Conservation (phyloP, 495 filamentous ascomycete species). For the Aspergillus ostianus region DNA sequence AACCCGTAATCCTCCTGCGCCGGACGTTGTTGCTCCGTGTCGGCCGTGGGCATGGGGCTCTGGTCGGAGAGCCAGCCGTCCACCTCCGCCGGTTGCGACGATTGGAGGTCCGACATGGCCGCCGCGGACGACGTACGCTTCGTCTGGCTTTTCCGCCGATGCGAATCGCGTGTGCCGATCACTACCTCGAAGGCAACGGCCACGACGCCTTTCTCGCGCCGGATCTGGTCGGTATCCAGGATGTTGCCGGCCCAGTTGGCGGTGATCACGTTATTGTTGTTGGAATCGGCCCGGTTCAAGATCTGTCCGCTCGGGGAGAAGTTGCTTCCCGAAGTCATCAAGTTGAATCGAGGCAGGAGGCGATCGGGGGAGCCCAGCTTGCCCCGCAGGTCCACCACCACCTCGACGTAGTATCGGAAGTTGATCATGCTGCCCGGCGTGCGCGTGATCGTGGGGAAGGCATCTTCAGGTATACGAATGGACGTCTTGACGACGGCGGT, state of each 20-base stretch:
- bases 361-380: slow-evolving; percentile 71
- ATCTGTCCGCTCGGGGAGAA: slow-evolving; percentile 49
- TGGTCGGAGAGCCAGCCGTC: slow-evolving; percentile 31
- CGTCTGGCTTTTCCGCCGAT: slow-evolving; percentile 52
- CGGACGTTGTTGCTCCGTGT: slow-evolving; percentile 31
- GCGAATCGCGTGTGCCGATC: slow-evolving; percentile 83
- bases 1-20: slow-evolving; percentile 39
- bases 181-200: slow-evolving; percentile 79
- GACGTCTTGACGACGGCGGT: slow-evolving; percentile 74
- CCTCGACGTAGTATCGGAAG: slow-evolving; percentile 91
- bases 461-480: slow-evolving; percentile 82
- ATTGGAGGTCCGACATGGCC: slow-evolving; percentile 21
- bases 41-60: slow-evolving; percentile 24
- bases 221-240: slow-evolving; percentile 84
- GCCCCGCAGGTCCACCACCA: slow-evolving; percentile 86
- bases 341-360: slow-evolving; percentile 56
- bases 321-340: slow-evolving; percentile 48
- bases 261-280: slow-evolving; percentile 35
- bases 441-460: slow-evolving; percentile 85
- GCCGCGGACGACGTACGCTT: slow-evolving; percentile 27
- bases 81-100: slow-evolving; percentile 21
- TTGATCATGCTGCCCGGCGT: slow-evolving; percentile 90
- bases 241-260: slow-evolving; percentile 69
- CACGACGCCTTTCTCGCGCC: slow-evolving; percentile 84
- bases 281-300: slow-evolving; percentile 42